Conservation (phyloP, 2,329 filamentous ascomycete species). For the Beauveria pseudobassiana region DNA sequence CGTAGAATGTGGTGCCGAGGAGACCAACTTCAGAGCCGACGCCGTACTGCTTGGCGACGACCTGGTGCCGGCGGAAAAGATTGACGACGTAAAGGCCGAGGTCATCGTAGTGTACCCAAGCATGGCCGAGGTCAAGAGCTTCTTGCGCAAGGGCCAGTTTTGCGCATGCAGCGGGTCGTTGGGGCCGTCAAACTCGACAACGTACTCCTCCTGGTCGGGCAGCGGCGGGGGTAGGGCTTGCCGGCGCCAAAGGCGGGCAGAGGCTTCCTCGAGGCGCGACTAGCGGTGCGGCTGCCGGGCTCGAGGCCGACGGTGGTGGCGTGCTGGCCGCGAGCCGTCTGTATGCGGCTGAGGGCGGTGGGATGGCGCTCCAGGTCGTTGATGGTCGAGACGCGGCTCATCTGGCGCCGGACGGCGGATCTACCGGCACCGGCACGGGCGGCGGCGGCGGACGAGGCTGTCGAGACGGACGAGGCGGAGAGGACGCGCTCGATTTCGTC, state of each 20-base stretch:
- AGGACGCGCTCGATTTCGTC: constrained; percentile 54
- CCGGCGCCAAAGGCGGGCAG: constrained; percentile 64
- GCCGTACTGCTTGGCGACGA: constrained; percentile 49
- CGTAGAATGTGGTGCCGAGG: constrained; percentile 61
- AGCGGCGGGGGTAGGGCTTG: constrained; percentile 68
- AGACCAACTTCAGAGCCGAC: constrained; percentile 56
- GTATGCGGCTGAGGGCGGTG: constrained; percentile 63
- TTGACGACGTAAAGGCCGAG: constrained; percentile 64
- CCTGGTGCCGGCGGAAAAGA: constrained; percentile 62
- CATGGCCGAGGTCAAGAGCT: constrained; percentile 61
- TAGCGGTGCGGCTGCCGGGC: constrained; percentile 28
- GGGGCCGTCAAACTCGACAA: constrained; percentile 77
- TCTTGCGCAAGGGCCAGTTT: constrained; percentile 78
- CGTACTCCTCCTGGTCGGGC: constrained; percentile 66
- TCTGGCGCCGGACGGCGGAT: constrained; percentile 32
- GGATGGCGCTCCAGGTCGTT: constrained; percentile 62
- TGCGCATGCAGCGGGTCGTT: constrained; percentile 79
- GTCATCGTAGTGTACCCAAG: constrained; percentile 67
- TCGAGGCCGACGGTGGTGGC: constrained; percentile 58
- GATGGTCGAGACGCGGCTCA: constrained; percentile 58
- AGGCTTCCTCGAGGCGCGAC: constrained; percentile 46
- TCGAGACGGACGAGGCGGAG: constrained; percentile 43
- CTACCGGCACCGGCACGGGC: constrained; percentile 22
- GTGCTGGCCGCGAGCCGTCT: constrained; percentile 64
- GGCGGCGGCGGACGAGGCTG: constrained; percentile 31